Percentiles rank a stretch among this genome's conserved stretches.
Evolutionary conservation across 2,329 filamentous ascomycete species (phyloP).

Genomic region (Trichophyton rubrum): DNA sequence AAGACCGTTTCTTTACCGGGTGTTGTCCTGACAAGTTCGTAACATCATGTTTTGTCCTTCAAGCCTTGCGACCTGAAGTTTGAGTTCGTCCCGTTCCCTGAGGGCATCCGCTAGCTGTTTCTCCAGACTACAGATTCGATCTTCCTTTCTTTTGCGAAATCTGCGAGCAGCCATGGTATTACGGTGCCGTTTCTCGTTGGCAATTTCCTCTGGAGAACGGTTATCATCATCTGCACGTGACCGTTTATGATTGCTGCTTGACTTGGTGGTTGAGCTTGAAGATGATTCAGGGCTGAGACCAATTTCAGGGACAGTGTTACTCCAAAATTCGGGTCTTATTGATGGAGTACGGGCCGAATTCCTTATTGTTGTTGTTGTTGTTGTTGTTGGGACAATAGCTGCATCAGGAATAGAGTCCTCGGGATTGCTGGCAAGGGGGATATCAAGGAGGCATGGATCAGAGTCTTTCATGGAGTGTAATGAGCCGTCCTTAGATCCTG

Average conservation of each 20-base stretch:
- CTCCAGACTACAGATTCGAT: constrained; percentile 53
- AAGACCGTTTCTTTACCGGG: no score
- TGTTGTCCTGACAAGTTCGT: constrained; percentile 30
- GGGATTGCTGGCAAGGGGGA: background rate
- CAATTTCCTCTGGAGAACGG: constrained; percentile 5
- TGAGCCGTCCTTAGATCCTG: background rate
- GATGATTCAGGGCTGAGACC: background rate
- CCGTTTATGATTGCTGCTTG: background rate
- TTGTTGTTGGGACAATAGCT: background rate
- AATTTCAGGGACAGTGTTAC: no score
- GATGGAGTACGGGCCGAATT: background rate
- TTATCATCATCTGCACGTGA: background rate
- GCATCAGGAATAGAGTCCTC: background rate
- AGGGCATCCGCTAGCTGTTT: constrained; percentile 46
- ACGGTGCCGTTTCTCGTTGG: constrained; percentile 44
- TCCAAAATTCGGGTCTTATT: background rate
- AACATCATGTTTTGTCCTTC: constrained; percentile 54
- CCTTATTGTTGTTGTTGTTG: background rate
- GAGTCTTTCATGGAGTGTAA: background rate
- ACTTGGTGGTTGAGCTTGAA: background rate
- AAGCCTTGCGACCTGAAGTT: constrained; percentile 48
- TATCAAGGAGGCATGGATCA: background rate
- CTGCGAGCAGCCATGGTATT: constrained; percentile 61
- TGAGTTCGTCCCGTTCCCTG: constrained; percentile 51
- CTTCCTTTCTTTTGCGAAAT: constrained; percentile 58